Conservation (phyloP, 805 yeast species). For the Brettanomyces naardenensis region DNA sequence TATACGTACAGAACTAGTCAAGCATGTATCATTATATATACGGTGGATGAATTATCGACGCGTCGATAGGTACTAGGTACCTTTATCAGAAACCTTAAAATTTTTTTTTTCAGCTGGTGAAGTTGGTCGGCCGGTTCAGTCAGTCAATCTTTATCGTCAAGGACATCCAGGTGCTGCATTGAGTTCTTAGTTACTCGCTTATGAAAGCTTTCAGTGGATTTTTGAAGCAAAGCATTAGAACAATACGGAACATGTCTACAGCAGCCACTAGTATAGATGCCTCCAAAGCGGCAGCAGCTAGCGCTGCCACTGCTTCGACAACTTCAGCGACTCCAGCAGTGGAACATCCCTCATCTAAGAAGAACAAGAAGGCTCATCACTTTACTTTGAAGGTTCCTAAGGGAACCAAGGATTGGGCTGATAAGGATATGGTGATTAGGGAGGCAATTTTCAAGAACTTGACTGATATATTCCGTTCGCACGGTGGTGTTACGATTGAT, state of each 20-base stretch:
- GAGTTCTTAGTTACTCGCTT: too few relatives aligned
- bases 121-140: too few relatives aligned
- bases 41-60: too few relatives aligned
- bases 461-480: slow-evolving; percentile 75
- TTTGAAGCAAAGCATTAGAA: not conserved
- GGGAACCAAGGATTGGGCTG: slow-evolving; percentile 98
- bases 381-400: slow-evolving; percentile 90
- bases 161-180: too few relatives aligned
- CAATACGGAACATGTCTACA: slow-evolving; percentile 4
- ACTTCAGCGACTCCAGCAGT: slow-evolving; percentile 1
- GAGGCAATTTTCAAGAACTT: slow-evolving; percentile 76
- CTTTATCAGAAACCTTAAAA: too few relatives aligned
- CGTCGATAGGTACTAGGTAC: too few relatives aligned
- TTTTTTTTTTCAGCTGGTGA: too few relatives aligned
- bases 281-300: not conserved
- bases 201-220: slow-evolving; percentile 1
- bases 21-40: too few relatives aligned
- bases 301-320: slow-evolving; percentile 1
- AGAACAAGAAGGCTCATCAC: slow-evolving; percentile 40
- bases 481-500: slow-evolving; percentile 97
- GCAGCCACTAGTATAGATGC: slow-evolving; percentile 1
- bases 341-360: slow-evolving; percentile 14
- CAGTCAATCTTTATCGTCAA: too few relatives aligned
- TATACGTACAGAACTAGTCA: too few relatives aligned
- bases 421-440: slow-evolving; percentile 92